Evolutionary conservation across 2,329 filamentous ascomycete genomes (phyloP), one percentile per base, ranked within the genome.

Genomic region (Claviceps sp.): DNA sequence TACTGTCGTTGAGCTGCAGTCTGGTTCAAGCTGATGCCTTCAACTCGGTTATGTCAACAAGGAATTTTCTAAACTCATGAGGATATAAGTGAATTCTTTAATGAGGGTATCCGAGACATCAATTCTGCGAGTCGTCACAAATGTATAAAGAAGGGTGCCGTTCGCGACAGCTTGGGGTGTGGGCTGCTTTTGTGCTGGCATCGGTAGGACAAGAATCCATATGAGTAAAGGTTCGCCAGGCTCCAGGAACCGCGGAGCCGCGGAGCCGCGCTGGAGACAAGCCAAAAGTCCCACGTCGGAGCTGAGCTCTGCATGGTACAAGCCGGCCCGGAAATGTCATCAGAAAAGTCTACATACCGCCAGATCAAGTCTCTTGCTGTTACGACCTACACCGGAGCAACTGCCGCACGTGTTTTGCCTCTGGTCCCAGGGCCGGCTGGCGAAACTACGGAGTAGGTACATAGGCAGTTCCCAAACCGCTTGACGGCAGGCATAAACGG

Each of bases 161-260:
- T 18, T 16, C 11, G 37, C 9, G 42, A 42, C 43, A 8, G 40
- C 54, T 47, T 49, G 52, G 56, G 56, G 53, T 48, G 56, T 54
- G 51, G 54, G 56, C 56, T 56, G 59, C 56, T 61, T 60, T 59
- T 61, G 58, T 60, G 52, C 52, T 47, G 51, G 47, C 26, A 47
- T 38, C 37, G 49, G 47, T 34, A 50, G 44, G 20, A 49, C 53
- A 40, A 54, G 41, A 49, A 46, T 49, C 20, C 30, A 50, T 44
- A 46, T 48, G 48, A 50, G 52, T 30, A 54, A 34, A 34, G 48
- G 41, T 50, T 48, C 48, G 52, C 47, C 56, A 54, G 55, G 42
- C 44, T 52, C 46, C 51, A 53, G 43, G 41, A 18, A 49, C 42
- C 30, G 30, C 30, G 30, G 30, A 26, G 24, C 24, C 24, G 41